phyloP scores from a whole-genome alignment of 495 filamentous ascomycete species.

The Choiromyces venosus region DNA sequence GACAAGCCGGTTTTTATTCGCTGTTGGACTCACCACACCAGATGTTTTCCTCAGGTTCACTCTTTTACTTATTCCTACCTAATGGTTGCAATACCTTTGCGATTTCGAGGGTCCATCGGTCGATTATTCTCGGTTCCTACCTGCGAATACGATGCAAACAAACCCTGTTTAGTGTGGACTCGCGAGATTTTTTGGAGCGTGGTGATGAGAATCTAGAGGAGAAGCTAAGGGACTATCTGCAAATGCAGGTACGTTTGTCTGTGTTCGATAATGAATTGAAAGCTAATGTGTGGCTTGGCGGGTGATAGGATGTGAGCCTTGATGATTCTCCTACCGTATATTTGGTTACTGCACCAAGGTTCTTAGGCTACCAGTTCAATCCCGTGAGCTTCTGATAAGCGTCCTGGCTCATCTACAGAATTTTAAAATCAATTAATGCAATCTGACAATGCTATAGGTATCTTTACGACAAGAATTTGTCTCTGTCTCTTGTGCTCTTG shows the following conservation, averaged over 20 bases:
- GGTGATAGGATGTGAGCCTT: conserved; percentile 47
- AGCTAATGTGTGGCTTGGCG: conserved; percentile 42
- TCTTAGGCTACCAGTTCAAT: conserved; percentile 64
- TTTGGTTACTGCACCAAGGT: conserved; percentile 60
- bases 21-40: conserved; percentile 54
- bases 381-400: conserved; percentile 64
- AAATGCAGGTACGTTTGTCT: conserved; percentile 45
- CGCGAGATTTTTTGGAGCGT: conserved; percentile 52
- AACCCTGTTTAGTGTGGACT: conserved; percentile 48
- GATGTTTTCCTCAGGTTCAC: conserved; percentile 57
- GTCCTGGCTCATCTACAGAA: background rate
- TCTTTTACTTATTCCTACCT: conserved; percentile 60
- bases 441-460: conserved; percentile 44
- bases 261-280: background rate
- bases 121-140: conserved; percentile 51
- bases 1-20: conserved; percentile 53
- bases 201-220: conserved; percentile 9
- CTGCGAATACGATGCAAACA: background rate
- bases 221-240: conserved; percentile 57
- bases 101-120: conserved; percentile 50
- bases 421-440: background rate
- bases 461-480: conserved; percentile 54
- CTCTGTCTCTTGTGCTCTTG: conserved; percentile 58
- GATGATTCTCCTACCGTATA: conserved; percentile 58
- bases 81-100: conserved; percentile 57